These are phyloP conservation scores for Candida pseudofarinosa DNA, from an alignment of 805 yeast species.

Conservation along the genomic window DNA sequence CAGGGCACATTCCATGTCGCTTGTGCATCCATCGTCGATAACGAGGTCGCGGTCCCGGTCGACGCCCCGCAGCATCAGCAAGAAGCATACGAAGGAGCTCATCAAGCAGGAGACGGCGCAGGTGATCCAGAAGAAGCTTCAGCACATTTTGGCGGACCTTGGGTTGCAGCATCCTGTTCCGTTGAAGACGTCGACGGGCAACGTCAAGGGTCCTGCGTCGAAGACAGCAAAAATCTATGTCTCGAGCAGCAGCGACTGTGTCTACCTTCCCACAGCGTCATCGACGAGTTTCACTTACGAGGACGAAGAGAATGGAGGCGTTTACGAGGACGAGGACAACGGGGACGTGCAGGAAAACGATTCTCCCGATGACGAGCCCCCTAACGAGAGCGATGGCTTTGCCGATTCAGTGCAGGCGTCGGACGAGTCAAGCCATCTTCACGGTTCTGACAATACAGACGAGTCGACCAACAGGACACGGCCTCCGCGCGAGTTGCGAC, in stretches of 20 bases:
- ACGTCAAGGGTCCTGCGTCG: slow-evolving; percentile 18
- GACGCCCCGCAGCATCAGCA: slow-evolving; percentile 15
- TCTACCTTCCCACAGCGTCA: slow-evolving; percentile 36
- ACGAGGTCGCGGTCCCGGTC: slow-evolving; percentile 8
- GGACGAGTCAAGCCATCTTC: not conserved
- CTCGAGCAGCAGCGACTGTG: slow-evolving; percentile 37
- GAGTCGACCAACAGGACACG: too few species aligned
- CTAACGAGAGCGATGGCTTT: not conserved
- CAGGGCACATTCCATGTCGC: slow-evolving; percentile 12
- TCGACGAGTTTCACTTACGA: slow-evolving; percentile 40
- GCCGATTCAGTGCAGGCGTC: not conserved
- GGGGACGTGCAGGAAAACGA: not conserved
- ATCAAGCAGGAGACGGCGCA: slow-evolving; percentile 36
- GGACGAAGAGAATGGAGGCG: slow-evolving; percentile 40
- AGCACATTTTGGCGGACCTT: slow-evolving; percentile 25
- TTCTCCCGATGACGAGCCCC: not conserved
- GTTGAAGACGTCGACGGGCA: slow-evolving; percentile 24
- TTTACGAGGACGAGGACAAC: slow-evolving; percentile 9
- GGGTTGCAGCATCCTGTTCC: slow-evolving; percentile 40
- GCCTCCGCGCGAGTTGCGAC: slow-evolving; percentile 6
- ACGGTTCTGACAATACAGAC: too few species aligned
- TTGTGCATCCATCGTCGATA: slow-evolving; percentile 6
- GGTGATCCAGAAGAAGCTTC: slow-evolving; percentile 32
- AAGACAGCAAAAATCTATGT: slow-evolving; percentile 29
- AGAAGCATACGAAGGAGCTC: slow-evolving; percentile 32